These are phyloP conservation scores for Cenchrus purpureus DNA, from an alignment of 176 grass and related monocot species.

Conservation along the genomic window DNA sequence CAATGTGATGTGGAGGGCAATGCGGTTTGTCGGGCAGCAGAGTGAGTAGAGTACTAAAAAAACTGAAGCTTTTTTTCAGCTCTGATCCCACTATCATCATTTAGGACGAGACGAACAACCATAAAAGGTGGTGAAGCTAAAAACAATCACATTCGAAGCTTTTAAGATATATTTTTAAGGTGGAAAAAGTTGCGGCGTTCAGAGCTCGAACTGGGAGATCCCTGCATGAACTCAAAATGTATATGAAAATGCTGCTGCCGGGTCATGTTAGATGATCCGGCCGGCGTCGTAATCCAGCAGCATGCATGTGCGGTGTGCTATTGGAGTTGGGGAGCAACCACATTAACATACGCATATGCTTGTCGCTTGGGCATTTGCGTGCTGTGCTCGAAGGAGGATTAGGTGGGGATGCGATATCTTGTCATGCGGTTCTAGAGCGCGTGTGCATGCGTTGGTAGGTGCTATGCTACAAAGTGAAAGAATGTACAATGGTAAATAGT, in stretches of 20 bases:
- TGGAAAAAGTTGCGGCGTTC: not conserved
- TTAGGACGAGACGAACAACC: not conserved
- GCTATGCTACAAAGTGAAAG: too few relatives aligned
- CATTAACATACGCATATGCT: conserved; percentile 1
- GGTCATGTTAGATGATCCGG: not conserved
- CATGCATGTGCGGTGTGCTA: not conserved
- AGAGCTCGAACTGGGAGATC: not conserved
- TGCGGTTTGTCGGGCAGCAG: conserved; percentile 16
- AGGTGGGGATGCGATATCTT: conserved; percentile 2
- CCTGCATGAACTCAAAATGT: not conserved
- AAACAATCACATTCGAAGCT: not conserved
- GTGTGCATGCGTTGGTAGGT: too few relatives aligned
- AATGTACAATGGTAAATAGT: not conserved
- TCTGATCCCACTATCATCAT: not conserved
- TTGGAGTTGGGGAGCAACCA: conserved; percentile 50
- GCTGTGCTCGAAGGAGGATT: conserved; percentile 23
- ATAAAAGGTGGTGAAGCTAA: not conserved
- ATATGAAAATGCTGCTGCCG: not conserved
- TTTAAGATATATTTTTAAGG: not conserved
- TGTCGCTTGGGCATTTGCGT: conserved; percentile 33
- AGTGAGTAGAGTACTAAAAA: not conserved
- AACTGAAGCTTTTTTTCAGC: not conserved
- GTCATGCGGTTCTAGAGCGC: not conserved
- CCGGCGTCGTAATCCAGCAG: not conserved
- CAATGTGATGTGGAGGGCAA: conserved; percentile 31